A percentile compares a stretch with the other conserved stretches of the same genome.
Evolutionary conservation across 1,139 yeast genomes (phyloP).

Genomic region (Sporopachydermia cereana): DNA sequence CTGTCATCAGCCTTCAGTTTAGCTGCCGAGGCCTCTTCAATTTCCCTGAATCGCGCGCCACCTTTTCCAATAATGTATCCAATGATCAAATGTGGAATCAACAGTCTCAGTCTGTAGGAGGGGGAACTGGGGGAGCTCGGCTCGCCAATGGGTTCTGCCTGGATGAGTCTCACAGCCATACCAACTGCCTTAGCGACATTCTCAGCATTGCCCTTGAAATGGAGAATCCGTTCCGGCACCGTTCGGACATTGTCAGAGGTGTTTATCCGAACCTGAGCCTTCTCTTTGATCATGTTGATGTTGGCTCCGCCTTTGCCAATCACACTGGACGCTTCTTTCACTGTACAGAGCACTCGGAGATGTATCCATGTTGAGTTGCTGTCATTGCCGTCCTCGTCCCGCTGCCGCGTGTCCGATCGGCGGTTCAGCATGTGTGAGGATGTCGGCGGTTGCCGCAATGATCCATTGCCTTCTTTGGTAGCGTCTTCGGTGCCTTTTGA

Average conservation of each 20-base stretch:
- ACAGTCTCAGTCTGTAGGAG: conserved; percentile 45
- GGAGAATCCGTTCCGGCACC: conserved; percentile 65
- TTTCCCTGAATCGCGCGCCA: conserved; percentile 66
- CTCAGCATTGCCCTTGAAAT: conserved; percentile 68
- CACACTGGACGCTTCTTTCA: conserved; percentile 64
- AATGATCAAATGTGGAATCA: conserved; percentile 73
- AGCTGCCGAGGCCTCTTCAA: conserved; percentile 78
- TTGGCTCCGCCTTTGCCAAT: conserved; percentile 75
- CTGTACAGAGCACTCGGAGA: conserved; percentile 63
- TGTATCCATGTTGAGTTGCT: conserved; percentile 50
- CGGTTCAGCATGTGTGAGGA: conserved; percentile 1
- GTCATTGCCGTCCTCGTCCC: conserved; percentile 22
- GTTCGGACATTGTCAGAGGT: conserved; percentile 72
- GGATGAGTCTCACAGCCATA: conserved; percentile 51
- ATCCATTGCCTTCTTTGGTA: not conserved
- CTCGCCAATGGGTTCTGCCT: conserved; percentile 56
- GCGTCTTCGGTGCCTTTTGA: not conserved
- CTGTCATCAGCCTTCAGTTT: conserved; percentile 66
- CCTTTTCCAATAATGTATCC: conserved; percentile 77
- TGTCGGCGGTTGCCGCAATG: not conserved
- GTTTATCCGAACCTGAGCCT: conserved; percentile 54
- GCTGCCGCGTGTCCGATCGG: conserved; percentile 15
- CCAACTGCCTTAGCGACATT: conserved; percentile 80
- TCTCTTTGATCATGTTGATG: conserved; percentile 52
- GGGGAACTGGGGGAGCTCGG: conserved; percentile 46